Evolutionary conservation across 306 rosid genomes (phyloP), one percentile per base, ranked within the genome.

Genomic region (Calophaca sinica): DNA sequence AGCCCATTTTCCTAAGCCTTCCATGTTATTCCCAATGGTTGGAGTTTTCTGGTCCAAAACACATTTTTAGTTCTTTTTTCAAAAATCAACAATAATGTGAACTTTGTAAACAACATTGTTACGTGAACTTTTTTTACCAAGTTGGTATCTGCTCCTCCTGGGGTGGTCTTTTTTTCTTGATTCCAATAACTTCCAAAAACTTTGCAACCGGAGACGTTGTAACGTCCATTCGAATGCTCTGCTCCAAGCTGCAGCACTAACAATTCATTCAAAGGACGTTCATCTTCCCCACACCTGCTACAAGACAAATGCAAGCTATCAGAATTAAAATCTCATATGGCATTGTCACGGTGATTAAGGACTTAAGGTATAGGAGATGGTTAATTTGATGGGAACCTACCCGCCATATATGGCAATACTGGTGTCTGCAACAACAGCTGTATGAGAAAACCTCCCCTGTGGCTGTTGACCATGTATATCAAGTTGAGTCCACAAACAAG

Each of bases 251-350:
- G 96, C 89, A 94, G 77, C 53, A 94, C 88, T 71, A 94, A 61
- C 76, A 94, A 44, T 79, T 92, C 96, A 72, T 92, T 86, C 59
- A 94, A 87, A 70, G 99, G 99, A 42, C 92, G 93, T 74, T 94
- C 99, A 35, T 92, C 97, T 80, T 94, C 97, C 50, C 99, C 97
- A 59, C 99, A 94, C 73, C 99, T 94, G 83, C 69, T 74, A 74
- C 39, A 74, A 63, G 45, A 44, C 49, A 63, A 71, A 76, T 64
- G 6, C 36, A 41, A 60, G 0, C 49, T 31, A 58, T 79, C 38
- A 54, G 32, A 71, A 29, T 1, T 48, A 70, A 59, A n/a, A 38
- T 32, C 9, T 49, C 0, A 2, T 54, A 6, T 15, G 59, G 5
- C 68, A 7, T 61, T 60, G 35, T 46, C 10, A 5, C 7, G 14